phyloP scores from a whole-genome alignment of 2,329 filamentous ascomycete species.

The Pleurostoma richardsiae region DNA sequence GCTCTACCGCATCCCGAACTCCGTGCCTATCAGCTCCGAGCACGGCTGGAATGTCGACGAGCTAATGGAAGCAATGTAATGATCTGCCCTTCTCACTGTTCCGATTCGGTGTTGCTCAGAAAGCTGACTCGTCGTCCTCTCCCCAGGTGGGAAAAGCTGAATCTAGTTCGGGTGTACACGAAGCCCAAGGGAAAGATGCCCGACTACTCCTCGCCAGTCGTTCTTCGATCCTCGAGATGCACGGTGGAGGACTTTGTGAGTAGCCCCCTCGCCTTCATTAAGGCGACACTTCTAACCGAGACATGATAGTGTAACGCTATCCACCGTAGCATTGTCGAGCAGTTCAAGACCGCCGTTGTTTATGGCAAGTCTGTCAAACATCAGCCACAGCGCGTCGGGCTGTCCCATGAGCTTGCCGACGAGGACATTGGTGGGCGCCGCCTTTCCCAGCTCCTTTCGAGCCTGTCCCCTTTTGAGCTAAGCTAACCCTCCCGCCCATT shows the following conservation, averaged over 20 bases:
- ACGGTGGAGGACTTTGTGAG: constrained; percentile 97
- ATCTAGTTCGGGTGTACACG: constrained; percentile 88
- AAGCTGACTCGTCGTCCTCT: too few species aligned
- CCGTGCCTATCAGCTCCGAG: constrained; percentile 94
- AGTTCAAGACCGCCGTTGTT: constrained; percentile 92
- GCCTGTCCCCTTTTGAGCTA: too few species aligned
- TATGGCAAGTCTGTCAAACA: constrained; percentile 99
- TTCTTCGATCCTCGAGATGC: constrained; percentile 74
- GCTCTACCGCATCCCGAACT: constrained; percentile 93
- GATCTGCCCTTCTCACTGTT: constrained; percentile 5
- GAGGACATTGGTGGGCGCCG: constrained; percentile 84
- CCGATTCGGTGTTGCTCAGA: background rate
- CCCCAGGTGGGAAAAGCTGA: constrained; percentile 82
- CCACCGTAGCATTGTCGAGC: constrained; percentile 90
- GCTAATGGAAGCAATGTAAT: constrained; percentile 85
- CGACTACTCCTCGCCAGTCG: constrained; percentile 88
- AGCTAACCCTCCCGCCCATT: background rate
- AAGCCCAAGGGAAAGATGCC: constrained; percentile 95
- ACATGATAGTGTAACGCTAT: constrained; percentile 83
- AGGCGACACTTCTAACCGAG: constrained; percentile 21
- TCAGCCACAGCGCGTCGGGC: constrained; percentile 91
- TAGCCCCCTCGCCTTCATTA: constrained; percentile 14
- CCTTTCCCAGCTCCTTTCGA: too few species aligned
- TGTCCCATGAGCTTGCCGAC: constrained; percentile 86
- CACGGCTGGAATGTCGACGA: constrained; percentile 98